Percentiles rank a stretch among this genome's conserved stretches.
Evolutionary conservation across 768 basidiomycete species (phyloP).

Genomic region (Scleroderma citrinum): DNA sequence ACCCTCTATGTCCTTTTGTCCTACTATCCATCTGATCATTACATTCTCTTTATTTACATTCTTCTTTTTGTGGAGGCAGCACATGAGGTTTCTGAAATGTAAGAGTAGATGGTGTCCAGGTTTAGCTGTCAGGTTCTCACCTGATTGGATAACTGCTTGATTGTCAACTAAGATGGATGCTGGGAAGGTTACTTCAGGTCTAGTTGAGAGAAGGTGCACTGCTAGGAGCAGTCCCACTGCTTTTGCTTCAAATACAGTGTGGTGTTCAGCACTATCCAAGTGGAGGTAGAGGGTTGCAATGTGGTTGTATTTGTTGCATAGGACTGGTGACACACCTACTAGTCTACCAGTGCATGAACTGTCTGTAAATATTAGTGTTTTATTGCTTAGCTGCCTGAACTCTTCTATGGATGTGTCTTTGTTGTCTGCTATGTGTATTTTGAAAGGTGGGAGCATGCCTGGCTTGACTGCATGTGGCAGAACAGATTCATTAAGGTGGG

Average conservation of each 20-base stretch:
- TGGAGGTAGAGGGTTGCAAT: too few species aligned
- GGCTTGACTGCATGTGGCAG: too few species aligned
- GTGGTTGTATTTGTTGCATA: too few species aligned
- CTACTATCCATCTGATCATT: not conserved
- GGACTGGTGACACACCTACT: too few species aligned
- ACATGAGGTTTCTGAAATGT: too few species aligned
- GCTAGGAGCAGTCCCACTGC: slow-evolving; percentile 8
- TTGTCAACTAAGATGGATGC: slow-evolving; percentile 9
- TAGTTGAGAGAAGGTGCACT: slow-evolving; percentile 2
- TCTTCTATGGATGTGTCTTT: too few species aligned
- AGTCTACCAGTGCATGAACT: too few species aligned
- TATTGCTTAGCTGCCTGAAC: too few species aligned
- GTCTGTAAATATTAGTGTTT: too few species aligned
- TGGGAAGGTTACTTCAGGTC: not conserved
- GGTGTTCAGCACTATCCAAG: not conserved
- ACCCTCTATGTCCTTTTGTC: not conserved
- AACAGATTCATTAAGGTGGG: too few species aligned
- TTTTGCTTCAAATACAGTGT: slow-evolving; percentile 14
- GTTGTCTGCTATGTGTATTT: too few species aligned
- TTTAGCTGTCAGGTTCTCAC: not conserved
- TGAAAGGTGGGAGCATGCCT: too few species aligned
- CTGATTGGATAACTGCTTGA: slow-evolving; percentile 9
- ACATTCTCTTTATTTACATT: not conserved
- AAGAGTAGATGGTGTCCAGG: not conserved
- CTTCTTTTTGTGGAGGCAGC: not conserved